Evolutionary conservation across 2,329 filamentous ascomycete species (phyloP).

Genomic region (Penicillium sp.): DNA sequence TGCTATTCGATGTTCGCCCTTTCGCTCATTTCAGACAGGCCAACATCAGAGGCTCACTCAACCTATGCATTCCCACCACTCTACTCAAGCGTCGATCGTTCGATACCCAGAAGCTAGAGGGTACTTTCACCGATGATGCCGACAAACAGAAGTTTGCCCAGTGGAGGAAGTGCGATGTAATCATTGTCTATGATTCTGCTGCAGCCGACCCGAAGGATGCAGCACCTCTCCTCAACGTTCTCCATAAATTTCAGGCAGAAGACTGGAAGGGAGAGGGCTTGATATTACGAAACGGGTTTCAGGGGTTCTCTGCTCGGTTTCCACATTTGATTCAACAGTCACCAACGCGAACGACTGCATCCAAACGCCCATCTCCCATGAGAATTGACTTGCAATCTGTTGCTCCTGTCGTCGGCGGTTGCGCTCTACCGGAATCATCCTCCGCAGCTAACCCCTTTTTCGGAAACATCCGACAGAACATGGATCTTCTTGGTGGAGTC

Average conservation of each 20-base stretch:
- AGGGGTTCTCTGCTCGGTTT: slow-evolving; percentile 64
- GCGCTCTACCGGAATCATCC: slow-evolving; percentile 66
- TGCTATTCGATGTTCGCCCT: slow-evolving; percentile 82
- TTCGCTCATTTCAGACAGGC: slow-evolving; percentile 75
- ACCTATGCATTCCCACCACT: slow-evolving; percentile 92
- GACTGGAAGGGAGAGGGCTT: slow-evolving; percentile 71
- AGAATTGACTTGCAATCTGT: slow-evolving; percentile 53
- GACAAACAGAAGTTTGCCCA: slow-evolving; percentile 69
- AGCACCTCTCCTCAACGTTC: slow-evolving; percentile 72
- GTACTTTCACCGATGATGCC: slow-evolving; percentile 72
- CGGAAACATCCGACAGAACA: slow-evolving; percentile 91
- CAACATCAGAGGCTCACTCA: slow-evolving; percentile 75
- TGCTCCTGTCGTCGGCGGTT: slow-evolving; percentile 82
- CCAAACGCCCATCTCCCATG: slow-evolving; percentile 51
- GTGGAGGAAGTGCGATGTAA: slow-evolving; percentile 70
- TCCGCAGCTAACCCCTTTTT: slow-evolving; percentile 84
- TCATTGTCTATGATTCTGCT: slow-evolving; percentile 81
- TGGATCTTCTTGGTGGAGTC: slow-evolving; percentile 89
- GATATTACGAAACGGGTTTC: slow-evolving; percentile 79
- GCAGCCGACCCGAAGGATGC: slow-evolving; percentile 79
- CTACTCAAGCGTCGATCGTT: slow-evolving; percentile 87
- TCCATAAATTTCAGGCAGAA: slow-evolving; percentile 87
- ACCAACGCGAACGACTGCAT: slow-evolving; percentile 29
- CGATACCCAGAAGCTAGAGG: slow-evolving; percentile 78
- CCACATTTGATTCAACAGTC: slow-evolving; percentile 47